A percentile compares a stretch with the other conserved stretches of the same genome.
phyloP scores from a whole-genome alignment of 345 rosid species.

The Kernera saxatilis region DNA sequence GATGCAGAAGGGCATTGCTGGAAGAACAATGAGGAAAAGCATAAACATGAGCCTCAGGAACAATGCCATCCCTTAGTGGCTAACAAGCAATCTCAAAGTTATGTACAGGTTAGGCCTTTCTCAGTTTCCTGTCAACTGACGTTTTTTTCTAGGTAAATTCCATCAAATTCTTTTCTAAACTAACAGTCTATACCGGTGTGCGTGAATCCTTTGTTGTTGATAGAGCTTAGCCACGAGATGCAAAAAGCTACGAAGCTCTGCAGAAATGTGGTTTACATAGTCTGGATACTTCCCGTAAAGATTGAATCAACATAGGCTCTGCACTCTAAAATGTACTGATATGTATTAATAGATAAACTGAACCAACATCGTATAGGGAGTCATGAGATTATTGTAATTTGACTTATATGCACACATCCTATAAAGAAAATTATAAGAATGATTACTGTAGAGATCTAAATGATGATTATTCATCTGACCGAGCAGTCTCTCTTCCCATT shows the following conservation, averaged over 20 bases:
- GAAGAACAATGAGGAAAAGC: conserved; percentile 96
- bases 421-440: conserved; percentile 3
- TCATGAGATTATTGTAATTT: conserved; percentile 21
- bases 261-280: not conserved
- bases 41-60: conserved; percentile 58
- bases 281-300: conserved; percentile 15
- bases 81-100: conserved; percentile 10
- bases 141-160: not conserved
- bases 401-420: conserved; percentile 18
- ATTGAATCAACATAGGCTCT: conserved; percentile 6
- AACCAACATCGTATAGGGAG: conserved; percentile 9
- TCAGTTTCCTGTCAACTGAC: not conserved
- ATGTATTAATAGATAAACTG: conserved; percentile 7
- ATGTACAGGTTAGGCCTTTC: conserved; percentile 23
- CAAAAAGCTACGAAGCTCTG: conserved; percentile 6
- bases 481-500: conserved; percentile 28
- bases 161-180: conserved; percentile 3
- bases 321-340: conserved; percentile 10
- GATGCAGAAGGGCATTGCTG: conserved; percentile 96
- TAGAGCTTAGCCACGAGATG: conserved; percentile 20
- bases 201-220: not conserved
- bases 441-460: not conserved
- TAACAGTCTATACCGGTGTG: conserved; percentile 8
- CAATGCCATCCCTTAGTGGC: conserved; percentile 10
- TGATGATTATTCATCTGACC: not conserved